Percentiles rank a stretch among this genome's conserved stretches.
Evolutionary conservation across 2,329 filamentous ascomycete genomes (phyloP).

Genomic region (Fusarium fujikuroi): DNA sequence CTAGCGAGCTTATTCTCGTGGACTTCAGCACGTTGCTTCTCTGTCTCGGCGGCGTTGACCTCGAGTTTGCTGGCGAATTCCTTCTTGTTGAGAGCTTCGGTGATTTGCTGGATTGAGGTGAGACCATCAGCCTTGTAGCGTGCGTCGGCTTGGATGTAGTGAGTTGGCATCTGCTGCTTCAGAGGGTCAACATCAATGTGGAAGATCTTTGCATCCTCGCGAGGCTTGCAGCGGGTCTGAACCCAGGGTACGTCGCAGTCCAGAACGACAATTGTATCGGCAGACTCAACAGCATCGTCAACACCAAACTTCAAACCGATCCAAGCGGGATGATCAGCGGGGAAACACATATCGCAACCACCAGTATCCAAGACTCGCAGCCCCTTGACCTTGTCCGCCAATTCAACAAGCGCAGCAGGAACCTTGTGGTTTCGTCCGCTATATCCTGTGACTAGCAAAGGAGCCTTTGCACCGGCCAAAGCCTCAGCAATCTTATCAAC

Average conservation of each 20-base stretch:
- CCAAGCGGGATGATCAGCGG: slow-evolving; percentile 74
- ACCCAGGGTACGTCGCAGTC: slow-evolving; percentile 97
- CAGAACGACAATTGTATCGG: slow-evolving; percentile 85
- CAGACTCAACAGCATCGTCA: slow-evolving; percentile 77
- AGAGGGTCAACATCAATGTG: slow-evolving; percentile 74
- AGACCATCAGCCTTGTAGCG: slow-evolving; percentile 75
- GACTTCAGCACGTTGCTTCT: slow-evolving; percentile 63
- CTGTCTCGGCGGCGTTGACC: slow-evolving; percentile 26
- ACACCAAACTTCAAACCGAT: slow-evolving; percentile 78
- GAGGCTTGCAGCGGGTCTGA: slow-evolving; percentile 74
- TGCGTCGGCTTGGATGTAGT: slow-evolving; percentile 73
- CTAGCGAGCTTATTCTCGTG: slow-evolving; percentile 68
- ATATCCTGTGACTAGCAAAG: slow-evolving; percentile 78
- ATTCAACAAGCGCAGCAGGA: slow-evolving; percentile 69
- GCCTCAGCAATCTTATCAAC: slow-evolving; percentile 70
- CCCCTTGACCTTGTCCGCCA: slow-evolving; percentile 75
- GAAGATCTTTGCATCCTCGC: slow-evolving; percentile 64
- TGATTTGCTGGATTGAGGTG: slow-evolving; percentile 75
- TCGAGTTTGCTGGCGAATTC: slow-evolving; percentile 54
- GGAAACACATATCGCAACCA: slow-evolving; percentile 85
- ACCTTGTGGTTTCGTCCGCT: slow-evolving; percentile 73
- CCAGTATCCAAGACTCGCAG: slow-evolving; percentile 79
- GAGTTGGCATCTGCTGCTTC: slow-evolving; percentile 78
- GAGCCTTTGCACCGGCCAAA: slow-evolving; percentile 71
- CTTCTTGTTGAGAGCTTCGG: slow-evolving; percentile 65